phyloP scores from a whole-genome alignment of 495 filamentous ascomycete genomes.

The Penicillium bovifimosum region DNA sequence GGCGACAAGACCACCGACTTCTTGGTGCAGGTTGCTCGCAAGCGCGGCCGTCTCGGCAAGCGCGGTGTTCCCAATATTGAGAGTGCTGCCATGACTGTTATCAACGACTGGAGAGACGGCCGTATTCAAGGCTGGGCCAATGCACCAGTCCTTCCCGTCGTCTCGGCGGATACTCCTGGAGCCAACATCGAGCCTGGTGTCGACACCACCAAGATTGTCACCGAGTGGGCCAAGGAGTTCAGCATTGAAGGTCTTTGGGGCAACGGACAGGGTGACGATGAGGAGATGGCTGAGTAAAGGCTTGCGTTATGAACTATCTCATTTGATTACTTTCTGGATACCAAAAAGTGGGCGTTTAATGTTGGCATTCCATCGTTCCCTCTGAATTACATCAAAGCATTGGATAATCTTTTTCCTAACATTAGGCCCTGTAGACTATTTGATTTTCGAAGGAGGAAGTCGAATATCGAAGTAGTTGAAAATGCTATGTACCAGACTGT shows the following conservation, averaged over 20 bases:
- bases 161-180: conserved; percentile 27
- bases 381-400: conserved; percentile 4
- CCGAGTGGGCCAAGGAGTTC: conserved; percentile 92
- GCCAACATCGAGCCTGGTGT: conserved; percentile 28
- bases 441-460: not conserved
- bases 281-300: conserved; percentile 42
- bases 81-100: conserved; percentile 83
- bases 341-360: conserved; percentile 35
- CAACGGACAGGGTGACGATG: conserved; percentile 46
- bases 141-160: conserved; percentile 58
- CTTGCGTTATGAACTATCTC: conserved; percentile 24
- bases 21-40: conserved; percentile 87
- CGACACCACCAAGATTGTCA: conserved; percentile 82
- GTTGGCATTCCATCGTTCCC: conserved; percentile 14
- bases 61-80: conserved; percentile 85
- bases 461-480: not conserved
- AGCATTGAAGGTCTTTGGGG: conserved; percentile 93
- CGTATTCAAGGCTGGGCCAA: conserved; percentile 90
- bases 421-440: not conserved
- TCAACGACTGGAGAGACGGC: conserved; percentile 94
- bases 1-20: conserved; percentile 87
- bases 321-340: conserved; percentile 28
- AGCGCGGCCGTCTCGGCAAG: conserved; percentile 82
- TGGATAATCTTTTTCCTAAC: not conserved
- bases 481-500: no score